Evolutionary conservation across 179 eudicot species (phyloP).

Genomic region (Dionaea muscipula): DNA sequence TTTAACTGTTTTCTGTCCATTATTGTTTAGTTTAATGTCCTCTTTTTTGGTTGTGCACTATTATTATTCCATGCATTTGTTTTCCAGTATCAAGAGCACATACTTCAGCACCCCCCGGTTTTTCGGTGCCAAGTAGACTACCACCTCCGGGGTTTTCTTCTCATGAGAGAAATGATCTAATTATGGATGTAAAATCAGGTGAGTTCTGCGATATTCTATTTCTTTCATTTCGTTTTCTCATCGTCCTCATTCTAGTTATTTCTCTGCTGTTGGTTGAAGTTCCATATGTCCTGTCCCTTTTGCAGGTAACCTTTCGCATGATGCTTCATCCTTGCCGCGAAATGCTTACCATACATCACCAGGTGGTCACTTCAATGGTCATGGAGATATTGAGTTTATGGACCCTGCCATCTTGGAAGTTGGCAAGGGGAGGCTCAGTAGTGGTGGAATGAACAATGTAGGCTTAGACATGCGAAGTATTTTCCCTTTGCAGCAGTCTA

Average conservation of each 20-base stretch:
- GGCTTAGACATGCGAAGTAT: constrained; percentile 35
- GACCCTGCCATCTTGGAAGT: constrained; percentile 97
- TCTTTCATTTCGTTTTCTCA: background rate
- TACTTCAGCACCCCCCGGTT: constrained; percentile 88
- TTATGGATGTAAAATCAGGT: constrained; percentile 52
- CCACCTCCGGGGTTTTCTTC: constrained; percentile 87
- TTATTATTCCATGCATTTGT: background rate
- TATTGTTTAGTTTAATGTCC: too few relatives aligned
- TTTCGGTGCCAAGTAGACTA: constrained; percentile 55
- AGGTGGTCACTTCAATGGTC: constrained; percentile 24
- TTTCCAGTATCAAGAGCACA: constrained; percentile 59
- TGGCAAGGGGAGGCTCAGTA: constrained; percentile 72
- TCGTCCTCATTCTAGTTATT: too few relatives aligned
- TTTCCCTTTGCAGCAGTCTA: constrained; percentile 31
- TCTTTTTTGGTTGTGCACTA: too few relatives aligned
- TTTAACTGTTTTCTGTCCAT: too few relatives aligned
- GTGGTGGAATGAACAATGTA: constrained; percentile 38
- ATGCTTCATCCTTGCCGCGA: constrained; percentile 38
- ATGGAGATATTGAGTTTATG: constrained; percentile 66
- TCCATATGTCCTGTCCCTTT: background rate
- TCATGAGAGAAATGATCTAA: constrained; percentile 46
- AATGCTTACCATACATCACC: constrained; percentile 42
- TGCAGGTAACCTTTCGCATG: constrained; percentile 54
- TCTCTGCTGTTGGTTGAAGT: background rate
- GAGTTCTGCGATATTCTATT: constrained; percentile 11